Evolutionary conservation across 345 rosid species (phyloP), one percentile per base, ranked within the genome.

Genomic region (Erucastrum elatum): DNA sequence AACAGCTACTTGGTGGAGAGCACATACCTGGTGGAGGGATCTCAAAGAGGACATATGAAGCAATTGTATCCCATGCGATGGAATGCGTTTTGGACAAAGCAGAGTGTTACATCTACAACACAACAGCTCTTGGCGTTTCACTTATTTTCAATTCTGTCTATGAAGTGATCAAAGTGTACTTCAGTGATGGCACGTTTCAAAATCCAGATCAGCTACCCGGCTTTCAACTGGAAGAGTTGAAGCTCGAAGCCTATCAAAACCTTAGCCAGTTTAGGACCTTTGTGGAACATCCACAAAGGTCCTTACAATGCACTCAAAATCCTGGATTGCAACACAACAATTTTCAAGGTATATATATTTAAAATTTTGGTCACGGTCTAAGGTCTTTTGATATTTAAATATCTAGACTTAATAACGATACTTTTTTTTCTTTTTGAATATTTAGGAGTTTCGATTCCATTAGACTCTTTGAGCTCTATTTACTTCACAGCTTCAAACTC

Each of bases 51-150:
- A 82, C 4, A 5, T 93, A 91, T 94, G 84, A 89, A 0, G 63
- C 75, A 39, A 90, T 93, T 64, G 75, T 88, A 64, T 81, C 71
- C 2, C 99, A 95, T 27, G 98, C 97, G 3, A 70, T 33, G 10
- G 4, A 67, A 1, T 95, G 99, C 78, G 88, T 80, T 67, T 11
- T 84, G 17, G 87, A 91, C 11, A 89, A 84, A 68, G 72, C 78
- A 49, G 86, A 84, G 76, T 58, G 82, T 16, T 89, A 83, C 64
- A 11, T 68, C 49, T 91, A 88, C 82, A 5, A 62, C 49, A 77
- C 73, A 70, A 62, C 51, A 29, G 77, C 68, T 10, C 71, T 60
- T 17, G 79, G 79, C 10, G 68, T 70, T 6, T 77, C 75, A 10
- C 56, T 76, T 17, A 83, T 92, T 12, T 68, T 89, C 41, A 78